Base-by-base conservation (phyloP, 495 filamentous ascomycete genomes). In the Xeromyces bisporus region DNA sequence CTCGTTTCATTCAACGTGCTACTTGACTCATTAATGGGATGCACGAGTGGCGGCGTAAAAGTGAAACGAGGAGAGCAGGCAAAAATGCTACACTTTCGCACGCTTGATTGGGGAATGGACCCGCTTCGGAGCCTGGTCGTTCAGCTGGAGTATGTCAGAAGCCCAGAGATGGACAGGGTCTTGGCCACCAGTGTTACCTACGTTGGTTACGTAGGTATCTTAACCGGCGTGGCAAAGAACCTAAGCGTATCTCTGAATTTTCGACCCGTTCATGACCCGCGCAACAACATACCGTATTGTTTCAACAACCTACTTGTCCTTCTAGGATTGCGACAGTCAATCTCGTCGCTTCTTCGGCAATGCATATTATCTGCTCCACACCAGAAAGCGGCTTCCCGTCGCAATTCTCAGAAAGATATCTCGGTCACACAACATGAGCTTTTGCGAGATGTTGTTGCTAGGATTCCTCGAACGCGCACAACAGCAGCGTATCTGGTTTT, bases 91-190 rank as follows among this genome's bases (percentile, higher is more conserved):
- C 75, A 78, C 47, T 80, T 77, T 39, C 53, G 75, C 6, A 75
- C 71, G 2, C 46, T 80, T 28, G 75, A 80, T 40, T 80, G 74
- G 74, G 66, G 55, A 0, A 78, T 80, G 74, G 62, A 73, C 36
- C 41, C 46, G 8, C 46, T 78, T 17, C 57, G 75, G 12, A 47
- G 58, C 13, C 35, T 76, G 18, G 44, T 76, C 17, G 67, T 77
- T 3, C 58, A 66, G 23, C 50, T 77, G 18, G 70, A 80, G 27
- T 77, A 63, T 42, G 51, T 69, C 12, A 34, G 47, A 2, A 41
- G 47, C 7, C 35, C 39, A 0, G 36, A 50, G 1, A 40, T 33
- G 1, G 38, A 48, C 16, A 48, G 50, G 10, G 58, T 73, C 11
- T 41, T 77, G 18, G 75, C 72, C 6, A 65, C 60, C 3, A 65